A percentile compares a stretch with the other conserved stretches of the same genome.
Conservation (phyloP, 768 basidiomycete species). For the Xanthoconium stramineum region DNA sequence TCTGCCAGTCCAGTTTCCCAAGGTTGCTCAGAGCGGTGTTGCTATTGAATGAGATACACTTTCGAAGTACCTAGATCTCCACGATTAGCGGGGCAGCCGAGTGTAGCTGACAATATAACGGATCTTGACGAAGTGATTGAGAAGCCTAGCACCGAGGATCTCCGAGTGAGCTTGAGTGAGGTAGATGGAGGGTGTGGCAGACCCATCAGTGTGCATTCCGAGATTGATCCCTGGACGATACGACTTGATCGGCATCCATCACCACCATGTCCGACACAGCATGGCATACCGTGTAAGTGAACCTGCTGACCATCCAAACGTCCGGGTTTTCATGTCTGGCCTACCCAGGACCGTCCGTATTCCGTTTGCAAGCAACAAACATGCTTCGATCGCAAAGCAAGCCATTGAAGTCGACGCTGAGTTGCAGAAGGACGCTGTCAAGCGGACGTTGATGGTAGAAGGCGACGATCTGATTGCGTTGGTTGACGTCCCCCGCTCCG, state of each 20-base stretch:
- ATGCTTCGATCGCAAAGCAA: constrained; percentile 79
- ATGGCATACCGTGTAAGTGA: constrained; percentile 58
- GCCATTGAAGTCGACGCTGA: constrained; percentile 86
- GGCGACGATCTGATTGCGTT: constrained; percentile 74
- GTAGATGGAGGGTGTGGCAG: not conserved
- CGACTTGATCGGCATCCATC: not conserved
- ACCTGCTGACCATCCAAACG: not conserved
- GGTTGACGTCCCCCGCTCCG: constrained; percentile 27
- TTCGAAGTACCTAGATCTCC: not conserved
- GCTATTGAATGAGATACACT: not conserved
- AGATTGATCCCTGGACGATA: not conserved
- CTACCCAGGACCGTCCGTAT: constrained; percentile 61
- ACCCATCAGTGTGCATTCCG: not conserved
- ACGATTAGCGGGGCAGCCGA: not conserved
- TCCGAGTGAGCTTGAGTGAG: not conserved
- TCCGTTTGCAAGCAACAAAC: constrained; percentile 70
- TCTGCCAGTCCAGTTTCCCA: not conserved
- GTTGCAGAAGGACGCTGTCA: constrained; percentile 77
- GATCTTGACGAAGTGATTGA: not conserved
- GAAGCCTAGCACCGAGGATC: not conserved
- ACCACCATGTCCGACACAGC: constrained; percentile 26
- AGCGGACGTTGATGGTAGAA: constrained; percentile 64
- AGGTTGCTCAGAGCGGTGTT: not conserved
- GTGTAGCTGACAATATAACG: not conserved
- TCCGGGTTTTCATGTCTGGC: not conserved